Evolutionary conservation across 2,329 filamentous ascomycete species (phyloP), one percentile per base, ranked within the genome.

Genomic region (Hypoxylon sp.): DNA sequence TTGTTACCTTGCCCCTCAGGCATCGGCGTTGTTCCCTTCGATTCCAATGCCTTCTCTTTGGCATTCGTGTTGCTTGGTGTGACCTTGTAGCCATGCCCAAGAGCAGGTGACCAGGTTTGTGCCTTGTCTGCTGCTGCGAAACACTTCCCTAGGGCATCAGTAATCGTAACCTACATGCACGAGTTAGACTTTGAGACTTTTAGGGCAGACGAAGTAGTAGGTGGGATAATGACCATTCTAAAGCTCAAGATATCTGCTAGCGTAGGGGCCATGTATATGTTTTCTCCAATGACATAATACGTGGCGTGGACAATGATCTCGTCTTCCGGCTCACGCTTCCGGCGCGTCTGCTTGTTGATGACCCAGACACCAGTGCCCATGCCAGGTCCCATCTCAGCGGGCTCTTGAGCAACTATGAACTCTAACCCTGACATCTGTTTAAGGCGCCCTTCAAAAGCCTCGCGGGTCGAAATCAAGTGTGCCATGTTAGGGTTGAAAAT

Each of bases 341-440:
- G 83, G 55, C 90, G 82, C 27, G 85, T 89, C 79, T 92, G 90
- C 82, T 91, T 91, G 75, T 89, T 86, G 72, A 92, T 90, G 30
- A 91, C 87, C 89, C 89, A 92, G 7, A 91, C 88, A 30, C 89
- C 89, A 0, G 89, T 91, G 22, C 85, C 85, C 40, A 81, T 82
- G n/a, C 88, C 88, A 0, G 88, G 88, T 0, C 84, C 86, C 74
- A 85, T 89, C 78, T 91, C 88, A 30, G 88, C 88, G 0, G 89
- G 89, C 71, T 90, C 88, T 75, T 91, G 86, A 40, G 88, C 88
- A 58, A 92, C 88, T 56, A 90, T 84, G 76, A 89, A 92, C 80
- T 92, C 90, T 53, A 91, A 81, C 2, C 90, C 90, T 0, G 86
- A 85, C 89, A 91, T 91, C 64, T 86, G 88, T 71, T 84, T 85